Evolutionary conservation across 2,329 filamentous ascomycete genomes (phyloP), one percentile per base, ranked within the genome.

Genomic region (Ophiocordyceps australis): DNA sequence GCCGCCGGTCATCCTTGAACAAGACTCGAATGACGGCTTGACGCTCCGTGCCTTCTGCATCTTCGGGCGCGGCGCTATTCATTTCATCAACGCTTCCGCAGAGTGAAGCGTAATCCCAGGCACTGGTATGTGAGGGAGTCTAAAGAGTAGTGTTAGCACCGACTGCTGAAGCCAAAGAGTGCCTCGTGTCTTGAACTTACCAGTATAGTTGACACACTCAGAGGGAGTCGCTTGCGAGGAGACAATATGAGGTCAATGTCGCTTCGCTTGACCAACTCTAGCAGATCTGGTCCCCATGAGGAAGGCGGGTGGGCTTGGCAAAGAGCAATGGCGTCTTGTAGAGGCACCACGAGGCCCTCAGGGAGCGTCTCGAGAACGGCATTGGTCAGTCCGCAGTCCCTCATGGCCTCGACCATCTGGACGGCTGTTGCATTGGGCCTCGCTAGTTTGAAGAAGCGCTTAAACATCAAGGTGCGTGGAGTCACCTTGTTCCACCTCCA

Each of bases 1-100:
- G 74, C 19, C 89, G 74, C 31, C 83, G 72, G 41, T 98, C 89
- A 36, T 95, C 83, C 31, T 74, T 75, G 61, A 95, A 98, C 16
- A 98, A 74, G 7, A 89, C 60, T 26, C 74, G 72, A 17, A 89
- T 91, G 7, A 95, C 72, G 8, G 74, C 65, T 46, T 86, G 74
- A 16, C 83, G 71, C 41, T 93, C 81, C 17, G 75, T 76, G 44
- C 89, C 85, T 28, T 82, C 77, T 5, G 77, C 75, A 24, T 81
- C 81, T 35, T 89, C 77, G 28, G 76, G 71, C 0, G 71, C 64
- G 23, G 67, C 64, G 23, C 52, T 57, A 29, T 56, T 62, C 28
- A 64, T 55, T 20, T 70, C 62, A 23, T 81, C 73, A 2, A 67
- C 55, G 20, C 62, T 66, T 31, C 71, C 62, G 35, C 81, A 86